Evolutionary conservation across 257 asterid genomes (phyloP), one percentile per base, ranked within the genome.

Genomic region (Plantago elongata): DNA sequence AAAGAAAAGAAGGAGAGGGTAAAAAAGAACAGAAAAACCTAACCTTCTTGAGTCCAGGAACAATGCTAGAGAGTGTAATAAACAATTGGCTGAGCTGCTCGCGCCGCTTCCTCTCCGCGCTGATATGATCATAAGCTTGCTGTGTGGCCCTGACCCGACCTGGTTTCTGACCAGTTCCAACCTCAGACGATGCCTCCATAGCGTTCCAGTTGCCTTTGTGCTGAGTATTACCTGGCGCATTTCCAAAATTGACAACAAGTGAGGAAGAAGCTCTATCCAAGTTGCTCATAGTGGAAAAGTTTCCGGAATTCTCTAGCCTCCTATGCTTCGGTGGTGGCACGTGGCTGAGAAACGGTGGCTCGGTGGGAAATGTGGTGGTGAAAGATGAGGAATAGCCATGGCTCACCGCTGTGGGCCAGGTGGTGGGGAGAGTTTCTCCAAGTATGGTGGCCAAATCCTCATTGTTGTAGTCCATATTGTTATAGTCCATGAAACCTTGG

Each of bases 21-120:
- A 22, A 22, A 34, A 34, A 34, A 34, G 5, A 34, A 34, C 5
- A 34, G 5, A 7, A 4, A 34, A 34, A 34, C 0, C 5, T 44
- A 8, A 46, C 66, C 66, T 62, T 62, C 14, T 62, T 62, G 57
- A 62, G 66, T 15, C 66, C 66, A 62, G 66, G 66, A 47, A 62
- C 54, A 29, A 62, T 49, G 56, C 14, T 18, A 14, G 66, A 47
- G 48, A 62, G 66, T 29, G 57, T 5, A 34, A 62, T 49, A 56
- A 62, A 62, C 5, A 62, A 30, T 12, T 62, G 66, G 66, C 57
- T 46, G 66, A 62, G 66, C 45, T 62, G 56, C 45, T 62, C 57
- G 30, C 66, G 56, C 46, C 66, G 54, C 48, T 62, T 62, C 46
- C 66, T 62, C 45, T 62, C 66, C 5, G 66, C 66, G 13, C 7